phyloP scores from a whole-genome alignment of 2,329 filamentous ascomycete genomes.

The Botrytis squamosa region DNA sequence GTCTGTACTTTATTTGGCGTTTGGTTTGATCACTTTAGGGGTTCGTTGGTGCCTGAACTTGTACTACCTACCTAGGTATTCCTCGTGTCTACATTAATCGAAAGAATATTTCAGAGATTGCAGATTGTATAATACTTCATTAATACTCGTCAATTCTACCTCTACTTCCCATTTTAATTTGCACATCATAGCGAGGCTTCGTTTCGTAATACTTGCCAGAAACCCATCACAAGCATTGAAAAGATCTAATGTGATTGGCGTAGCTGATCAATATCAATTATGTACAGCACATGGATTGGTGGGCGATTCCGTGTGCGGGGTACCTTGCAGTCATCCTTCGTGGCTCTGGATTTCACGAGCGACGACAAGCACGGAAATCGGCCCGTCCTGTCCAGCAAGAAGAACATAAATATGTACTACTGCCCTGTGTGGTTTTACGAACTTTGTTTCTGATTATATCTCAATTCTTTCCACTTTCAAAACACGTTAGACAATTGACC shows the following conservation, averaged over 20 bases:
- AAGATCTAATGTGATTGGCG: not conserved
- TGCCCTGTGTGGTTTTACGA: not conserved
- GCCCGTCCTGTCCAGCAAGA: not conserved
- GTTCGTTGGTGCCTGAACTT: not conserved
- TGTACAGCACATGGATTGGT: not conserved
- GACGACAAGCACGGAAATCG: not conserved
- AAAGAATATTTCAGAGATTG: not conserved
- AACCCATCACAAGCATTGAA: not conserved
- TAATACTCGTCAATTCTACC: not conserved
- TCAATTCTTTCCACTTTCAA: not conserved
- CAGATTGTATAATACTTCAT: not conserved
- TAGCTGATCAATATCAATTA: not conserved
- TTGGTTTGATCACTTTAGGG: not conserved
- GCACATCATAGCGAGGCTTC: not conserved
- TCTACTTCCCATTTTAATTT: not conserved
- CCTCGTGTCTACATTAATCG: not conserved
- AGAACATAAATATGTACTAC: not conserved
- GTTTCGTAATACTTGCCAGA: not conserved
- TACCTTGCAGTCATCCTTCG: not conserved
- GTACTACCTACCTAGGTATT: not conserved
- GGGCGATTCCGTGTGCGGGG: slow-evolving; percentile 2
- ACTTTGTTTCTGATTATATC: not conserved
- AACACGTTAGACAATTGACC: not conserved
- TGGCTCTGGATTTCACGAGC: not conserved
- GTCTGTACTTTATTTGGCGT: not conserved